Conservation (phyloP, 495 filamentous ascomycete genomes). For the Talaromyces nanjingensis region DNA sequence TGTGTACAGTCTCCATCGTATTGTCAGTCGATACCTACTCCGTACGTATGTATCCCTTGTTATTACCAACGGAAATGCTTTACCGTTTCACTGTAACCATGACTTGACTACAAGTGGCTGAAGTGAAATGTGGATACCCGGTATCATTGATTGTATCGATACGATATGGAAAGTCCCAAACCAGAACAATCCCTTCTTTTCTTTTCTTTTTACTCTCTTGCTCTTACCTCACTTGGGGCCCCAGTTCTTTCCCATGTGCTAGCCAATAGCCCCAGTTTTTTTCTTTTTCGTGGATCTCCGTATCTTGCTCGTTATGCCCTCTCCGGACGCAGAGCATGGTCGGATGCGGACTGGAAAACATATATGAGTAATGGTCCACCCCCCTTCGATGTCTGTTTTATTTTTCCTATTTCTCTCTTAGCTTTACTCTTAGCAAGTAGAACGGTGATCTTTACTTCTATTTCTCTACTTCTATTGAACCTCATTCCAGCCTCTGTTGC, state of each 20-base stretch:
- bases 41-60: not conserved
- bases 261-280: not conserved
- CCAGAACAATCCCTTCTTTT: not conserved
- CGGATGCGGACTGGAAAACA: not conserved
- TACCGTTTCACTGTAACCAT: not conserved
- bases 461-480: not conserved
- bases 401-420: not conserved
- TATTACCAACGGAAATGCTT: not conserved
- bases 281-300: not conserved
- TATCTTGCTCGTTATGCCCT: not conserved
- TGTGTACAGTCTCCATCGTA: not conserved
- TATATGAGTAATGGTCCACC: not conserved
- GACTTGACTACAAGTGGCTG: not conserved
- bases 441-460: not conserved
- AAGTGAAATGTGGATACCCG: not conserved
- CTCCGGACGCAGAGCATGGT: not conserved
- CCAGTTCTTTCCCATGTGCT: constrained; percentile 1
- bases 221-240: not conserved
- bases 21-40: not conserved
- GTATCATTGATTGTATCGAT: not conserved
- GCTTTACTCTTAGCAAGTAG: not conserved
- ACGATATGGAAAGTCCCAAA: not conserved
- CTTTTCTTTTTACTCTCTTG: not conserved
- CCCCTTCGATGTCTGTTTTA: not conserved
- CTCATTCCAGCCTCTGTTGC: not conserved